These are phyloP conservation scores for Pinus albicaulis DNA, from an alignment of 75 land plant species.

Conservation along the genomic window DNA sequence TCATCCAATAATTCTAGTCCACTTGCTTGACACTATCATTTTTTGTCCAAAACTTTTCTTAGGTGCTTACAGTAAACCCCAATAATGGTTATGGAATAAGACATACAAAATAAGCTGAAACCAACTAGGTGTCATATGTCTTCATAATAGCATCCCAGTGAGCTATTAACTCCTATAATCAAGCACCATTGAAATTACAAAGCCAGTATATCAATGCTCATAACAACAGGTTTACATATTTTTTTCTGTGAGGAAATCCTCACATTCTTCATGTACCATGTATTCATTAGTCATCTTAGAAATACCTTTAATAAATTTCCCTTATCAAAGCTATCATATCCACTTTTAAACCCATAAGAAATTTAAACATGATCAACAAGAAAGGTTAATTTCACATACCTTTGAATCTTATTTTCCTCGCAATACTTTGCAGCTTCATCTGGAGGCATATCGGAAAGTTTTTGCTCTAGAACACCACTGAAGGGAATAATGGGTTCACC, in stretches of 20 bases:
- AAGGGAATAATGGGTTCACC: constrained; percentile 94
- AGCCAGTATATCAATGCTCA: no score
- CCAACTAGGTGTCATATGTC: no score
- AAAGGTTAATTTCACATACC: constrained; percentile 30
- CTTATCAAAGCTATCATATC: background rate
- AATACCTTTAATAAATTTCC: background rate
- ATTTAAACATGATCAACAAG: background rate
- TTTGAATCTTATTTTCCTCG: constrained; percentile 94
- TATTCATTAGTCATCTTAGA: background rate
- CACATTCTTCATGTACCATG: background rate
- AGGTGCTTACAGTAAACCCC: no score
- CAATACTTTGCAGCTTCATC: constrained; percentile 98
- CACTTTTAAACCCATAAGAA: background rate
- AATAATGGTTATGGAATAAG: no score
- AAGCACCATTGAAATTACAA: no score
- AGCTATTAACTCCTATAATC: no score
- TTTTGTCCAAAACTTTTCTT: no score
- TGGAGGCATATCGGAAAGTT: constrained; percentile 84
- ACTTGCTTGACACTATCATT: no score
- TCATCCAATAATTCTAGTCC: no score
- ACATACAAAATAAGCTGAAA: no score
- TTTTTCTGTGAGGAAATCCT: background rate
- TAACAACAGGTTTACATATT: no score
- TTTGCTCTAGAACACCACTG: constrained; percentile 86
- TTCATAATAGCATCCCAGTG: no score